Evolutionary conservation across 495 filamentous ascomycete genomes (phyloP), one percentile per base, ranked within the genome.

Genomic region (Cudoniella acicularis): DNA sequence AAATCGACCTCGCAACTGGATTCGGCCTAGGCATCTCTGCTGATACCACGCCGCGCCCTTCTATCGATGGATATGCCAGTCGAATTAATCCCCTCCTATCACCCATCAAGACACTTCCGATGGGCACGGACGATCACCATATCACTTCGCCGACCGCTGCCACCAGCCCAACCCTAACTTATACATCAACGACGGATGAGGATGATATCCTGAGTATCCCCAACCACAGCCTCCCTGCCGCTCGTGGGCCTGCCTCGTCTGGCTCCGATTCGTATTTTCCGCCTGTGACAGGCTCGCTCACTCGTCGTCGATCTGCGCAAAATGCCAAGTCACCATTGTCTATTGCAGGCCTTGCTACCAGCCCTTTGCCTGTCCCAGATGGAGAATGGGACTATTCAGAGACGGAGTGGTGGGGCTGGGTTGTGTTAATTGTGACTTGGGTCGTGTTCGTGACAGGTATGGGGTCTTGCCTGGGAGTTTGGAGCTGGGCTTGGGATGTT

Each of bases 401-500:
- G 73, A 98, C 94, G 16, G 91, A 89, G 66, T 94, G 87, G 84
- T 98, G 92, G 92, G 94, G 94, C 2, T 98, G 91, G 89, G 86
- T 96, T 1, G 86, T 98, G 2, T 77, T 98, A 23, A 72, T 87
- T 30, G 85, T 87, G 52, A 98, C 94, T 1, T 98, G 94, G 94
- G 70, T 92, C 23, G 91, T 96, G 23, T 96, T 98, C 68, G 90
- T 97, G 25, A 83, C 92, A 1, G 94, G 94, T 23, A 97, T 98
- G 86, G 94, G 94, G 25, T 92, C 87, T 41, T 96, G 92, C 68
- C 80, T 96, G 16, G 94, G 87, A n/a, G 86, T 97, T n/a, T 98
- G 94, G 94, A 94, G 86, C 70, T 98, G 94, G 94, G 93, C 94
- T 0, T 98, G 94, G 94, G 94, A 97, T 75, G 93, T 97, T 6